phyloP scores from a whole-genome alignment of 179 eudicot species.

The Nepenthes alata region DNA sequence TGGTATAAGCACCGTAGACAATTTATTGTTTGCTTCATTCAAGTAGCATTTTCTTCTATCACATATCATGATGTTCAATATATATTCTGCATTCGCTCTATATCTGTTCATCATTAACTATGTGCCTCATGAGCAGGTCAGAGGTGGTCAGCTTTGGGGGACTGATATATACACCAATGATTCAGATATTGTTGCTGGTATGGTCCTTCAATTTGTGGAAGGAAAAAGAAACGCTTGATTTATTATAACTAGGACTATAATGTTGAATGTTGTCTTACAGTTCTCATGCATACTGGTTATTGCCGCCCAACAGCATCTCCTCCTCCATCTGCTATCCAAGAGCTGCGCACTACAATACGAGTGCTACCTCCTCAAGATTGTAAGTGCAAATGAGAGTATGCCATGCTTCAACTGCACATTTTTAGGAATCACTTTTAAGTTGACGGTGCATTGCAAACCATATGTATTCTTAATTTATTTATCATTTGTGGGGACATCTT shows the following conservation, averaged over 20 bases:
- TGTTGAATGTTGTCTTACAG: constrained; percentile 24
- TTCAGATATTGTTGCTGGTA: constrained; percentile 98
- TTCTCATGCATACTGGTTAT: constrained; percentile 97
- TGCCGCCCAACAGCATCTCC: constrained; percentile 89
- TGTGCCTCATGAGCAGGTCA: constrained; percentile 47
- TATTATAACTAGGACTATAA: not conserved
- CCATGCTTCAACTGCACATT: not conserved
- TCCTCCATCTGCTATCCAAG: constrained; percentile 79
- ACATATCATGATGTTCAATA: not conserved
- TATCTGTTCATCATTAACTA: not conserved
- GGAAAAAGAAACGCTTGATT: not conserved
- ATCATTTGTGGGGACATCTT: not conserved
- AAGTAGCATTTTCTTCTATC: not conserved
- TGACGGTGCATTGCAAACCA: too few species aligned
- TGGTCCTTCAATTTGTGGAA: constrained; percentile 8
- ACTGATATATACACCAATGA: constrained; percentile 96
- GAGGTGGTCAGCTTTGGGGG: constrained; percentile 99
- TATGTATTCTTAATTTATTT: not conserved
- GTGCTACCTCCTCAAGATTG: constrained; percentile 90
- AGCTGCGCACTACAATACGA: constrained; percentile 76
- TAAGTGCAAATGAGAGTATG: constrained; percentile 25
- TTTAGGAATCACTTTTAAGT: too few species aligned
- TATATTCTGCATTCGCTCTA: not conserved
- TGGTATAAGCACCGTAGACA: too few species aligned
- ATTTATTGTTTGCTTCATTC: not conserved